These are phyloP conservation scores for Hemisphaericaspora nanyangensis DNA, from an alignment of 805 yeast genomes.

Conservation along the genomic window DNA sequence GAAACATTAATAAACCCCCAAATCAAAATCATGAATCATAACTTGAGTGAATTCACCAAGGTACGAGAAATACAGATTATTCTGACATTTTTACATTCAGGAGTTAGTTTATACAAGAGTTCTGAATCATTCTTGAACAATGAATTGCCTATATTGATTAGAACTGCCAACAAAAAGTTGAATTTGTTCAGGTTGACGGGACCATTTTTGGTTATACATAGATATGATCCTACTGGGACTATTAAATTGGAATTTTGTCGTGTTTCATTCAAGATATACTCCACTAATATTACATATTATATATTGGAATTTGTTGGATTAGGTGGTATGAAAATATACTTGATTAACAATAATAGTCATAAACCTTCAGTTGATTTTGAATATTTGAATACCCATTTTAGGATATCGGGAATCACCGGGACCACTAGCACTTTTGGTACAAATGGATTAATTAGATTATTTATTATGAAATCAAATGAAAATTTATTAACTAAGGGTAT, in stretches of 20 bases:
- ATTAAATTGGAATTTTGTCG: slow-evolving; percentile 24
- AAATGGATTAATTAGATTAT: slow-evolving; percentile 21
- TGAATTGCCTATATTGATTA: slow-evolving; percentile 1
- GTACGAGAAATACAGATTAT: slow-evolving; percentile 17
- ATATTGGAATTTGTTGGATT: slow-evolving; percentile 17
- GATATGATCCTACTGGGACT: slow-evolving; percentile 10
- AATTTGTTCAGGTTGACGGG: slow-evolving; percentile 24
- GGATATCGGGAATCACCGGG: slow-evolving; percentile 30
- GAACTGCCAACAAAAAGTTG: slow-evolving; percentile 7
- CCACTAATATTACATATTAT: slow-evolving; percentile 27
- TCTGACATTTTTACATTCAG: slow-evolving; percentile 16
- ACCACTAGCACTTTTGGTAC: slow-evolving; percentile 31
- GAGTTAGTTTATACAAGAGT: slow-evolving; percentile 6
- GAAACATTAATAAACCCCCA: slow-evolving; percentile 1
- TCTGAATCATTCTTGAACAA: neutral
- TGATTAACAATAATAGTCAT: slow-evolving; percentile 25
- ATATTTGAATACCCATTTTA: slow-evolving; percentile 22
- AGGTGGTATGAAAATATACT: slow-evolving; percentile 9
- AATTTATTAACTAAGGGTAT: slow-evolving; percentile 12
- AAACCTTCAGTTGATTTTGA: slow-evolving; percentile 28
- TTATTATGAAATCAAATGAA: slow-evolving; percentile 15
- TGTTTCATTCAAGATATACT: slow-evolving; percentile 26
- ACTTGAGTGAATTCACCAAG: neutral
- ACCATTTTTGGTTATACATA: slow-evolving; percentile 24
- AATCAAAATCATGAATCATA: neutral